A percentile compares a stretch with the other conserved stretches of the same genome.
phyloP scores from a whole-genome alignment of 495 filamentous ascomycete species.

The Tuber brumale region DNA sequence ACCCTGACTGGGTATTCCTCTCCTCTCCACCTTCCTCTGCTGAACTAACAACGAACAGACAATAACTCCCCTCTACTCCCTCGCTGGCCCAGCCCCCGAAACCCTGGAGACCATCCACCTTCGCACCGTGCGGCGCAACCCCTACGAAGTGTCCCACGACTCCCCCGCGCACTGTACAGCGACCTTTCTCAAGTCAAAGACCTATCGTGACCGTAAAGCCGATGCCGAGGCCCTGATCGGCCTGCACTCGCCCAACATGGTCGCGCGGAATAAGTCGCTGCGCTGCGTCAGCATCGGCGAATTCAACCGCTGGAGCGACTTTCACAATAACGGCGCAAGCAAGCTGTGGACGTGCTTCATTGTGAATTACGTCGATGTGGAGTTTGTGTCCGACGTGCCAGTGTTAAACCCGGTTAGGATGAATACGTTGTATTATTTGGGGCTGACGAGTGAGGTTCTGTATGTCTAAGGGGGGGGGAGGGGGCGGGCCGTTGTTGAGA shows the following conservation, averaged over 20 bases:
- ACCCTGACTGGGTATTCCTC: background rate
- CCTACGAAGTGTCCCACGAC: constrained; percentile 8
- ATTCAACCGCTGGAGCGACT: constrained; percentile 12
- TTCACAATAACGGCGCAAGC: constrained; percentile 12
- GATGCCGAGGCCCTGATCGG: constrained; percentile 16
- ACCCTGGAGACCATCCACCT: constrained; percentile 22
- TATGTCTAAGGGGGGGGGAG: constrained; percentile 4
- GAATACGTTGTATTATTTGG: constrained; percentile 12
- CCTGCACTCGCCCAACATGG: background rate
- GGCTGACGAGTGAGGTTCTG: constrained; percentile 15
- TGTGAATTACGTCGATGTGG: constrained; percentile 21
- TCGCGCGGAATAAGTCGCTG: constrained; percentile 7
- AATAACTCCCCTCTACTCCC: background rate
- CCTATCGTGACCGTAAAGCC: constrained; percentile 16
- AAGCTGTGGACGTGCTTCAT: constrained; percentile 17
- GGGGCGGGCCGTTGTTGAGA: background rate
- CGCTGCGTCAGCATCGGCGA: constrained; percentile 12
- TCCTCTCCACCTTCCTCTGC: background rate
- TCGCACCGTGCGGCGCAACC: constrained; percentile 12
- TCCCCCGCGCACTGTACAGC: constrained; percentile 8
- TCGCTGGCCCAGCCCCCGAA: background rate
- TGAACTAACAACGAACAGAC: background rate
- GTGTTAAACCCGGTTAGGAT: constrained; percentile 18
- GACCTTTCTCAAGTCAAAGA: constrained; percentile 18
- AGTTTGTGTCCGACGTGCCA: constrained; percentile 9